Evolutionary conservation across 2,329 filamentous ascomycete species (phyloP).

Genomic region (Fusarium sp.): DNA sequence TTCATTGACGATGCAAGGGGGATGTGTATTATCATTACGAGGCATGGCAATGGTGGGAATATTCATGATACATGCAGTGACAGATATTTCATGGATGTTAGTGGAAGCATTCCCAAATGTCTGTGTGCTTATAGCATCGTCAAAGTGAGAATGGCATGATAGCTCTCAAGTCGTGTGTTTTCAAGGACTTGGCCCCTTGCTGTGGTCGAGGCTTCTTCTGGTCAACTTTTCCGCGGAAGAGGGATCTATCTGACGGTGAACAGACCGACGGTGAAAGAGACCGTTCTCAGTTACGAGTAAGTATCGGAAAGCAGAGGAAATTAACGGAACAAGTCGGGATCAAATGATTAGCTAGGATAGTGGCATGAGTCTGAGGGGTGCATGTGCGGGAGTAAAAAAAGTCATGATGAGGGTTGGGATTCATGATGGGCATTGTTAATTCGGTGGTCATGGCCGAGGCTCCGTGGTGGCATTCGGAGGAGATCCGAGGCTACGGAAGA

Average conservation of each 20-base stretch:
- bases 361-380: constrained; percentile 14
- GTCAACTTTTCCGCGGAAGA: constrained; percentile 14
- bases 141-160: constrained; percentile 26
- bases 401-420: constrained; percentile 22
- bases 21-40: background rate
- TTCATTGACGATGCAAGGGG: background rate
- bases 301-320: constrained; percentile 23
- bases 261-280: constrained; percentile 39
- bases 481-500: constrained; percentile 18
- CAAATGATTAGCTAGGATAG: constrained; percentile 7
- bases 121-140: background rate
- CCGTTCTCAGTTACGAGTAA: constrained; percentile 20
- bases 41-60: constrained; percentile 1
- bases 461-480: constrained; percentile 14
- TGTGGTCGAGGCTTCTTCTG: constrained; percentile 9
- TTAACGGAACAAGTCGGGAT: constrained; percentile 35
- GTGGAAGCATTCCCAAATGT: constrained; percentile 12
- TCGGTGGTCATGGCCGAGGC: constrained; percentile 7
- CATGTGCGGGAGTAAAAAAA: constrained; percentile 11
- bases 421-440: constrained; percentile 17
- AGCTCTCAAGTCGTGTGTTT: constrained; percentile 20
- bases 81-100: background rate
- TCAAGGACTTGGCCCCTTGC: constrained; percentile 10
- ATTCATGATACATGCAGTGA: constrained; percentile 5
- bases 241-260: constrained; percentile 18